Base-by-base conservation (phyloP, 2,329 filamentous ascomycete genomes). In the Chaetothyriales sp. region DNA sequence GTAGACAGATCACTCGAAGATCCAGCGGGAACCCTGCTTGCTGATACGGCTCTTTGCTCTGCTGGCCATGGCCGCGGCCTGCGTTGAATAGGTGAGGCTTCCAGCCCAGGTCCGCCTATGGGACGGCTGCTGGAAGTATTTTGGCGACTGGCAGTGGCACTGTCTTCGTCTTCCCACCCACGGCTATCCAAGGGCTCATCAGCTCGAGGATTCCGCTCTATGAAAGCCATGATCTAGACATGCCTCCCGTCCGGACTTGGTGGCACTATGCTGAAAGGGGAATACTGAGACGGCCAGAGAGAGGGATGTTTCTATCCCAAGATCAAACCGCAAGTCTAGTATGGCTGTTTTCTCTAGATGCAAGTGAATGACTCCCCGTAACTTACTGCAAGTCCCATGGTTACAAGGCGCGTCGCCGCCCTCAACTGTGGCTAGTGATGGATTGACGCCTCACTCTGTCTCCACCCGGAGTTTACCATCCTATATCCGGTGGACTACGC, bases 31-130 rank as follows among this genome's bases (percentile, higher is more conserved):
- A 57, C 49, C 19, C 57, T 54, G 43, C 46, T 55, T 6, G 56
- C 50, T 43, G 57, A 59, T 12, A 50, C 50, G 12, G 49, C 46
- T 48, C 56, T 52, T 36, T 53, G 55, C 39, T 58, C 56, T 18
- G 57, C 26, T 19, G 39, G 39, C 42, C 28, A 39, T 39, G 32
- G 25, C 15, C 25, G 44, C 18, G 44, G 25, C 18, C 19, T 45
- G 44, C 19, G 6, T 22, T 20, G 44, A 10, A 45, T n/a, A 20
- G 9, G 19, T n/a, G 25, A 45, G 9, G 25, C n/a, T 26, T 22
- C 44, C n/a, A 12, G 5, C 10, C 7, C 44, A 10, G 44, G 18
- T 12, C 15, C 25, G 10, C 44, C 19, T 45, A 10, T 10, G 10
- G 25, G 8, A 26, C 25, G 44, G 19, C 44, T n/a, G 43, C 18